Evolutionary conservation across 2,329 filamentous ascomycete genomes (phyloP), one percentile per base, ranked within the genome.

Genomic region (Verticillium tricorpus): DNA sequence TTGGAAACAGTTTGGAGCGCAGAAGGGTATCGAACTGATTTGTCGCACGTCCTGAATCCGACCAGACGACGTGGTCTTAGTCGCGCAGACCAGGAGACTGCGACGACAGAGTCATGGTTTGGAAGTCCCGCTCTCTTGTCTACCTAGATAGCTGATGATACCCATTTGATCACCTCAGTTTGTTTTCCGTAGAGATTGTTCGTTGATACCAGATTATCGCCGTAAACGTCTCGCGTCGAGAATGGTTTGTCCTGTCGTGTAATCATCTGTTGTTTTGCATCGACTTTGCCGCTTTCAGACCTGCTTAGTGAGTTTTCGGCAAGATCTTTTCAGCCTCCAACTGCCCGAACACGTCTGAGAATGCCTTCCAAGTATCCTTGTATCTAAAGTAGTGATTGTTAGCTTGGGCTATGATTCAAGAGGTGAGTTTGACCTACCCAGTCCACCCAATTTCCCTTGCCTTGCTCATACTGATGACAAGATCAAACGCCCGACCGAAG

Each of bases 391-490:
- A 57, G n/a, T 31, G 57, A 61, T 58, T 37, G 32, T 61, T 7
- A 59, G 35, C 31, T 9, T 17, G 12, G n/a, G 12, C 28, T 5
- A 28, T 35, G 34, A 7, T 35, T 35, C 2, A 35, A 14, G 34
- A 11, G 34, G 34, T 2, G 34, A 11, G 34, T 1, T 9, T n/a
- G 17, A 66, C 66, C 60, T 59, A 79, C 25, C 77, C 77, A 2
- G 68, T 74, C 73, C 76, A 81, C 0, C 76, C 78, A 57, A 70
- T 67, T 64, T 74, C 73, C 58, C 78, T 72, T n/a, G 77, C 77
- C 68, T 80, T 81, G 60, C 72, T 77, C 73, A 78, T 78, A 59
- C 71, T 76, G 52, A 75, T 66, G 1, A 79, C 74, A 6, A 77
- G 56, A 65, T 76, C 72, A 61, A 73, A 80, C 52, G 74, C 72